Evolutionary conservation across 164 flowering plant species (phyloP).

Genomic region (Houttuynia cordata): DNA sequence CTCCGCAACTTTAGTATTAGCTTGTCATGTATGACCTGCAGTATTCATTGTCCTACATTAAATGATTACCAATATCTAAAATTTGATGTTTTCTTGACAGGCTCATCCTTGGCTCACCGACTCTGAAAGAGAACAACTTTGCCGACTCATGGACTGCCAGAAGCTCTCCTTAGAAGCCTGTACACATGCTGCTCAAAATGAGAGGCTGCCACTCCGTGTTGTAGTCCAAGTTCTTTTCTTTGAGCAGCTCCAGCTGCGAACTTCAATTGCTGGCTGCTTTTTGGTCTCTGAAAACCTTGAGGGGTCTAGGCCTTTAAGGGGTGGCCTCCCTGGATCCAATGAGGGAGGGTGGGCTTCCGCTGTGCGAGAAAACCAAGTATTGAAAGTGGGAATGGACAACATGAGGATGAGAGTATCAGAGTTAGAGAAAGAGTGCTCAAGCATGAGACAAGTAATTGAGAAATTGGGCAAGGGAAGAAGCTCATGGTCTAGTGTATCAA

Average conservation of each 20-base stretch:
- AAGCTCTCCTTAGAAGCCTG: slow-evolving; percentile 95
- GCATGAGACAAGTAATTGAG: slow-evolving; percentile 83
- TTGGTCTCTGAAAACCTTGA: slow-evolving; percentile 86
- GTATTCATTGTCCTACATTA: no score
- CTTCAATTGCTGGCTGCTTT: slow-evolving; percentile 88
- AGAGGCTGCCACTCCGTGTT: slow-evolving; percentile 80
- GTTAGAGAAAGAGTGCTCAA: slow-evolving; percentile 85
- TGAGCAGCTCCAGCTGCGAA: slow-evolving; percentile 86
- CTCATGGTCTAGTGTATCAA: slow-evolving; percentile 60
- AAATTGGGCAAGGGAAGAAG: slow-evolving; percentile 46
- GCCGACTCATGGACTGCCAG: slow-evolving; percentile 90
- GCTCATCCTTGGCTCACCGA: slow-evolving; percentile 91
- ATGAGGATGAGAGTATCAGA: slow-evolving; percentile 85
- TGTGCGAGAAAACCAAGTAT: slow-evolving; percentile 75
- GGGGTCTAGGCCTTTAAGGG: slow-evolving; percentile 67
- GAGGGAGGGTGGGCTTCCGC: slow-evolving; percentile 70
- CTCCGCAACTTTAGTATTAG: no score
- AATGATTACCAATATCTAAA: no score
- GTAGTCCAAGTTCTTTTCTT: slow-evolving; percentile 93
- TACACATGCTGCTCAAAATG: slow-evolving; percentile 97
- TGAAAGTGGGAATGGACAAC: slow-evolving; percentile 93
- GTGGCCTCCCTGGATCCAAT: slow-evolving; percentile 35
- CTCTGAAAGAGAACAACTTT: slow-evolving; percentile 78
- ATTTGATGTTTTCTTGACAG: slow-evolving; percentile 23
- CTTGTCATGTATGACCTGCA: no score